A percentile compares a stretch with the other conserved stretches of the same genome.
Conservation (phyloP, 1,284 basidiomycete species). For the Fomitopsis betulina region DNA sequence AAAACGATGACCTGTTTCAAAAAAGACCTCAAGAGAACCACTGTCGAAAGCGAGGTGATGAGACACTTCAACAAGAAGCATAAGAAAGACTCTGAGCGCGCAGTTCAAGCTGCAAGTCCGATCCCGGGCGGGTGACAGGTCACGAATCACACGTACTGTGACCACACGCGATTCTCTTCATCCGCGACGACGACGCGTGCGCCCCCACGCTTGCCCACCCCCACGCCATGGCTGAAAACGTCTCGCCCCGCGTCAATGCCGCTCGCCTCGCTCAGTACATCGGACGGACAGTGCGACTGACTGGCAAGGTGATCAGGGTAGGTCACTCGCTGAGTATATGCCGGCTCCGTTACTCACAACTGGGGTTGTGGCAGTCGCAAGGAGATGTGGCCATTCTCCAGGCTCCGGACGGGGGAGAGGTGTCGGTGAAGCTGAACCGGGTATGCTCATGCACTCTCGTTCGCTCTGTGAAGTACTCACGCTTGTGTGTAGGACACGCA, state of each 20-base stretch:
- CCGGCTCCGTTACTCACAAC: not conserved
- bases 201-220: too few relatives aligned
- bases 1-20: too few relatives aligned
- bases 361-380: slow-evolving; percentile 10
- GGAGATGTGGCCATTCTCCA: slow-evolving; percentile 59
- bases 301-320: slow-evolving; percentile 68
- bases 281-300: slow-evolving; percentile 64
- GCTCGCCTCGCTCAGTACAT: slow-evolving; percentile 49
- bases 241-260: slow-evolving; percentile 64
- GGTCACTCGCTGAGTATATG: not conserved
- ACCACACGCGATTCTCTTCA: too few relatives aligned
- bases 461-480: not conserved
- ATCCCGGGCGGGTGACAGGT: too few relatives aligned
- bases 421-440: slow-evolving; percentile 40
- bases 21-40: too few relatives aligned
- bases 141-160: too few relatives aligned
- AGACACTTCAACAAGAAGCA: too few relatives aligned
- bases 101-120: too few relatives aligned
- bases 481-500: slow-evolving; percentile 37
- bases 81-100: too few relatives aligned
- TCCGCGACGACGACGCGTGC: too few relatives aligned
- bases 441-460: not conserved
- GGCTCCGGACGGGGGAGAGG: slow-evolving; percentile 69
- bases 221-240: slow-evolving; percentile 33
- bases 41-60: too few relatives aligned